Evolutionary conservation across 2,329 filamentous ascomycete species (phyloP), one percentile per base, ranked within the genome.

Genomic region (Fusarium sp.): DNA sequence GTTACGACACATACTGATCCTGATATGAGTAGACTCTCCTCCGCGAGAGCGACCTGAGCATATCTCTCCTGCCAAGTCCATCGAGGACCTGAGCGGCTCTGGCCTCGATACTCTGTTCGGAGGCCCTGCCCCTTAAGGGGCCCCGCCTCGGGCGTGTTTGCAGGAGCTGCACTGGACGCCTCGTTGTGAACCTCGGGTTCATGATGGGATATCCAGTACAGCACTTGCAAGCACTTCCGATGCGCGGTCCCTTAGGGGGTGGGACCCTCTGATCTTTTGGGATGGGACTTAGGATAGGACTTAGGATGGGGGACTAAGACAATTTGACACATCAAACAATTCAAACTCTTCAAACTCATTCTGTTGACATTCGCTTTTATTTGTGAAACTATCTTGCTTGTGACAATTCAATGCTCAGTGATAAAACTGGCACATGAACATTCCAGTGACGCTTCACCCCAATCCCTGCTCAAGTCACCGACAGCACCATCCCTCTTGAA

Each of bases 151-250:
- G 11, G 6, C 43, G 33, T 39, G 35, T 33, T 60, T 62, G 50
- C 32, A 50, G 54, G 47, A 6, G 52, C 65, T 66, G 39, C n/a
- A 46, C 35, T 53, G 55, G 14, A 30, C 17, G 35, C 37, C 47
- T 24, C 30, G 28, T 22, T 43, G 8, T 54, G 48, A 68, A 66
- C 24, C 63, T 66, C 51, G 14, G 65, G 60, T 66, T 66, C 65
- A 57, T 11, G n/a, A 46, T 22, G 15, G 15, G 11, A n/a, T 33
- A 14, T 28, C 6, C 35, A 46, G 35, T 37, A 24, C 47, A 35
- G 65, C 40, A 5, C 60, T 68, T 68, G 54, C 49, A 69, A 60
- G 37, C 59, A 44, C 37, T 37, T 32, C 20, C 47, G 43, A 39
- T 32, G 24, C 24, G 26, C 11, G 28, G 30, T 26, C n/a, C 51